Percentiles rank a stretch among this genome's conserved stretches.
These are phyloP conservation scores for Takakia lepidozioides DNA, from an alignment of 225 moss, liverwort and hornwort genomes.

Conservation along the genomic window DNA sequence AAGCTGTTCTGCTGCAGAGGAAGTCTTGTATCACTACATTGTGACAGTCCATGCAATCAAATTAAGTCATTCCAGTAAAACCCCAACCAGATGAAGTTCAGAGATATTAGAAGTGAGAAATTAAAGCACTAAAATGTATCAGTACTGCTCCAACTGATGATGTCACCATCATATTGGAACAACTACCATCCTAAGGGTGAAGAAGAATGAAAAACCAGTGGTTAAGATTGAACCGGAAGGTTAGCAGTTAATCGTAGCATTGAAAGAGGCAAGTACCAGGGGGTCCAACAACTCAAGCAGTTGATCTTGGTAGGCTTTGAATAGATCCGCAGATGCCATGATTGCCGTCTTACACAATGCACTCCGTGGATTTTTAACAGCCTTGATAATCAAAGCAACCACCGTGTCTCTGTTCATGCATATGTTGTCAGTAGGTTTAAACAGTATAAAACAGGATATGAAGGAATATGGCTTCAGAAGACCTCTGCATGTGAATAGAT, in stretches of 20 bases:
- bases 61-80: no score
- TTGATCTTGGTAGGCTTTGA: slow-evolving; percentile 75
- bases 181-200: not conserved
- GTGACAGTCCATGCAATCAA: not conserved
- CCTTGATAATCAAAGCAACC: slow-evolving; percentile 68
- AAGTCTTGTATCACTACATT: not conserved
- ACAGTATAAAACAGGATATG: not conserved
- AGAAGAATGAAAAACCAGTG: not conserved
- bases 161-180: not conserved
- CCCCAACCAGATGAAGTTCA: no score
- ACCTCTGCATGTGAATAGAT: no score
- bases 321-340: slow-evolving; percentile 81
- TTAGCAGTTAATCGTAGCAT: not conserved
- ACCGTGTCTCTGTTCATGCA: slow-evolving; percentile 47
- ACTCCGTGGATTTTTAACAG: slow-evolving; percentile 94
- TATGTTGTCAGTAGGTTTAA: not conserved
- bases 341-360: slow-evolving; percentile 96
- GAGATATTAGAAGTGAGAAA: not conserved
- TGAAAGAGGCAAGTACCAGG: slow-evolving; percentile 37
- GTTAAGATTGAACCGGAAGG: not conserved
- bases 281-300: slow-evolving; percentile 74
- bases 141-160: not conserved
- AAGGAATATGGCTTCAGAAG: not conserved
- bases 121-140: not conserved
- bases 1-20: not conserved